Conservation (phyloP, 2,329 filamentous ascomycete genomes). For the Cylindrodendrum hubeiense region DNA sequence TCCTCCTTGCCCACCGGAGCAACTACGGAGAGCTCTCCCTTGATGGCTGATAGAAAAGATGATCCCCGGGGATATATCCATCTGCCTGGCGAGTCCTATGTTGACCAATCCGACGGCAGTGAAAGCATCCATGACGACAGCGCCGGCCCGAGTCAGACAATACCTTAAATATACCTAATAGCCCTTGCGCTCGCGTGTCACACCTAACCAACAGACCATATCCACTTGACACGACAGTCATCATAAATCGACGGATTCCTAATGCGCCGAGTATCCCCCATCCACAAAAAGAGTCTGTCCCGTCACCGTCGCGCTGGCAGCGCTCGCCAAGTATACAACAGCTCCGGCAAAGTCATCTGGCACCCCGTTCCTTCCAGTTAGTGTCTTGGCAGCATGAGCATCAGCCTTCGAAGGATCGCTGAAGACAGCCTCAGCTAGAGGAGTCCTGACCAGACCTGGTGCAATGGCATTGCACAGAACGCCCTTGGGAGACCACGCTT, state of each 20-base stretch:
- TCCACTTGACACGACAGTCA: too few species aligned
- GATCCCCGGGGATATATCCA: too few species aligned
- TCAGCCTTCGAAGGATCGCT: conserved; percentile 34
- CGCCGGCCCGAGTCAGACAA: too few species aligned
- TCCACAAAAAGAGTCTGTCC: conserved; percentile 52
- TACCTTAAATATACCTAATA: too few species aligned
- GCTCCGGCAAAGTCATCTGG: conserved; percentile 49
- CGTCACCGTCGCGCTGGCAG: conserved; percentile 47
- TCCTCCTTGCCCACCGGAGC: too few species aligned
- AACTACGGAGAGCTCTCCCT: too few species aligned
- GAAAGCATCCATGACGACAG: too few species aligned
- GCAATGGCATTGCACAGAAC: conserved; percentile 51
- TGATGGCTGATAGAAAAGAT: too few species aligned
- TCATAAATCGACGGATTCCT: background rate
- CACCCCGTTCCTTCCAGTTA: conserved; percentile 48
- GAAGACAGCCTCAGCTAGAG: conserved; percentile 40
- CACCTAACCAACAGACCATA: too few species aligned
- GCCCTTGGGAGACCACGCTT: conserved; percentile 50
- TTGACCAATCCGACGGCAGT: too few species aligned
- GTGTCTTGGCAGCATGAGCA: conserved; percentile 44
- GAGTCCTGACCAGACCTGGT: conserved; percentile 48
- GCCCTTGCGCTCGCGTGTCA: too few species aligned
- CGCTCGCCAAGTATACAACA: conserved; percentile 47
- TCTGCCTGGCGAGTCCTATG: too few species aligned
- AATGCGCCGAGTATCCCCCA: conserved; percentile 48